Conservation (phyloP, 768 basidiomycete genomes). For the Cantharellus anzutake region DNA sequence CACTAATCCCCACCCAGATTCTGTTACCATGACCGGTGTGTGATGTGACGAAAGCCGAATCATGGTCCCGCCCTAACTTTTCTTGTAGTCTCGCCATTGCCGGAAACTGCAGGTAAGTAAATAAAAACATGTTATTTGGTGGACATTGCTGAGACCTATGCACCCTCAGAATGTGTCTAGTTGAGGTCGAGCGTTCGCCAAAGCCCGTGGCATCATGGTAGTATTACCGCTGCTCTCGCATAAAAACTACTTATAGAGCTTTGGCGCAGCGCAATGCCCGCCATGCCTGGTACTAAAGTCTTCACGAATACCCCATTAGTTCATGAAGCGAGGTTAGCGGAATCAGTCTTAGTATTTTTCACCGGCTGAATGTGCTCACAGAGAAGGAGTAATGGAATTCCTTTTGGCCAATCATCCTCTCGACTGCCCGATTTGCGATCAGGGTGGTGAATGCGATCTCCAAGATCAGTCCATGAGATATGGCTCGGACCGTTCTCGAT, state of each 20-base stretch:
- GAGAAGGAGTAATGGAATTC: constrained; percentile 99
- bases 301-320: constrained; percentile 86
- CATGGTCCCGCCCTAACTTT: constrained; percentile 9
- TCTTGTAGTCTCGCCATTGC: constrained; percentile 71
- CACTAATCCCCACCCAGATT: constrained; percentile 27
- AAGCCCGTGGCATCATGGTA: constrained; percentile 92
- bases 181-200: constrained; percentile 89
- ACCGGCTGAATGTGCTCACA: constrained; percentile 15
- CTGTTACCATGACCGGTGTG: constrained; percentile 71
- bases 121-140: neutral
- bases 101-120: constrained; percentile 79
- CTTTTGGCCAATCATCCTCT: constrained; percentile 93
- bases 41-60: neutral
- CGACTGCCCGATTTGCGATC: constrained; percentile 97
- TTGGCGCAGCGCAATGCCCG: constrained; percentile 71
- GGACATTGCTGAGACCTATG: constrained; percentile 1
- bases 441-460: constrained; percentile 96
- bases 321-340: constrained; percentile 55
- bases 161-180: constrained; percentile 74
- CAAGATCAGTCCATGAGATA: constrained; percentile 99
- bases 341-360: neutral
- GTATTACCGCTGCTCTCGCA: constrained; percentile 10
- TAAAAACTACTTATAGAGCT: constrained; percentile 3
- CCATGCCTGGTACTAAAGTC: constrained; percentile 84
- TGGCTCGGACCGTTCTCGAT: constrained; percentile 89